Percentiles rank a stretch among this genome's conserved stretches.
These are phyloP conservation scores for Hyphopichia homilentoma DNA, from an alignment of 805 yeast species.

Conservation along the genomic window DNA sequence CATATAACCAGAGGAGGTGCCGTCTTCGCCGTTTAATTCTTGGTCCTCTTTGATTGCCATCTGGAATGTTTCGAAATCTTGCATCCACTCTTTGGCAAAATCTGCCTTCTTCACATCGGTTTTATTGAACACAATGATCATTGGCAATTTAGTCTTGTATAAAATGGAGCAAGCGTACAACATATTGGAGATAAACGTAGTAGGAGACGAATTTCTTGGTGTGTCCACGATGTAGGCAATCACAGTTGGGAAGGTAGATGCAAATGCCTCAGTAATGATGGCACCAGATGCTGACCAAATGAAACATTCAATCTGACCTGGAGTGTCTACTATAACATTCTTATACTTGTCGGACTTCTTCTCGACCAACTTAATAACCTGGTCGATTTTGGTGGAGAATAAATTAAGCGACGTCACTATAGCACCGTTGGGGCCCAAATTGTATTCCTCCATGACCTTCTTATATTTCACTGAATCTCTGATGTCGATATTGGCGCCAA, in stretches of 20 bases:
- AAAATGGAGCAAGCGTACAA: conserved; percentile 95
- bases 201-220: conserved; percentile 90
- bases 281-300: conserved; percentile 98
- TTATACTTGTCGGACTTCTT: conserved; percentile 57
- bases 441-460: conserved; percentile 94
- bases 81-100: conserved; percentile 96
- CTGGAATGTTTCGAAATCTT: conserved; percentile 91
- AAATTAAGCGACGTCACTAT: conserved; percentile 91
- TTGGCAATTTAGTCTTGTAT: conserved; percentile 93
- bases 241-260: conserved; percentile 92
- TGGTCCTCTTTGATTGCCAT: conserved; percentile 64
- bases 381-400: conserved; percentile 94
- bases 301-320: conserved; percentile 98
- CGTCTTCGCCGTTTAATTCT: conserved; percentile 59
- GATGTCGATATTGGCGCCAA: conserved; percentile 90
- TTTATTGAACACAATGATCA: conserved; percentile 94
- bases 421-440: conserved; percentile 97
- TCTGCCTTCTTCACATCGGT: conserved; percentile 82
- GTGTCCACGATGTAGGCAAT: conserved; percentile 96
- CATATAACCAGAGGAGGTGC: conserved; percentile 83
- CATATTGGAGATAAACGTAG: conserved; percentile 98
- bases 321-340: conserved; percentile 90
- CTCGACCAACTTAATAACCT: conserved; percentile 81
- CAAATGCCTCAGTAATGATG: conserved; percentile 94
- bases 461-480: conserved; percentile 94